phyloP scores from a whole-genome alignment of 805 yeast species.

The Nakazawaea wickerhamii region DNA sequence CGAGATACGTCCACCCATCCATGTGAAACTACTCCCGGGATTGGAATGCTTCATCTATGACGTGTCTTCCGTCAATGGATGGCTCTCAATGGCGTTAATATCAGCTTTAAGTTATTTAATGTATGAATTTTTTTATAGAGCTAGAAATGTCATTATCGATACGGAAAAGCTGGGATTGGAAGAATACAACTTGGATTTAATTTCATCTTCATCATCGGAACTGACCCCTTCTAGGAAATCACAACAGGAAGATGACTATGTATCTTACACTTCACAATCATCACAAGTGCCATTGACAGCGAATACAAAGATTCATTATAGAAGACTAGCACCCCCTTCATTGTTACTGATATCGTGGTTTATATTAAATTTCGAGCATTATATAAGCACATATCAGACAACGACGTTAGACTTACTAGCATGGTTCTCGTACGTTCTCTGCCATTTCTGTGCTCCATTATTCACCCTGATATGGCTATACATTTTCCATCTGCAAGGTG shows the following conservation, averaged over 20 bases:
- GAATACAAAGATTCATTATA: background rate
- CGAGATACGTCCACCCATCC: conserved; percentile 46
- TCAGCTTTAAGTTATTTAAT: conserved; percentile 16
- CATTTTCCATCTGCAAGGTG: conserved; percentile 64
- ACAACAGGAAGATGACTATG: background rate
- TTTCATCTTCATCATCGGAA: conserved; percentile 8
- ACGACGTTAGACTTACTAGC: conserved; percentile 48
- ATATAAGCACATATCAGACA: conserved; percentile 31
- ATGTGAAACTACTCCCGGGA: conserved; percentile 39
- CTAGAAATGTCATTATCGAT: background rate
- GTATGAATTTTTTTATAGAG: conserved; percentile 1
- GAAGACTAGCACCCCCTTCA: conserved; percentile 28
- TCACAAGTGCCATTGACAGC: conserved; percentile 1
- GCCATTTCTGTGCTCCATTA: conserved; percentile 58
- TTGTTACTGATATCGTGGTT: conserved; percentile 43
- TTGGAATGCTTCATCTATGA: conserved; percentile 37
- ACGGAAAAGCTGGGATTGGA: background rate
- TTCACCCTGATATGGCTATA: conserved; percentile 58
- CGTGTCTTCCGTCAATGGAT: conserved; percentile 16
- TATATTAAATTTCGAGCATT: conserved; percentile 40
- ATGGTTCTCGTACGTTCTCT: conserved; percentile 57
- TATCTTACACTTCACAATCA: conserved; percentile 1
- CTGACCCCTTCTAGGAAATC: conserved; percentile 3
- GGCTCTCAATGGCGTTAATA: conserved; percentile 18
- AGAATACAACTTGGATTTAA: background rate